Percentiles rank a stretch among this genome's conserved stretches.
These are phyloP conservation scores for Monascus ruber DNA, from an alignment of 2,329 filamentous ascomycete species.

Conservation along the genomic window DNA sequence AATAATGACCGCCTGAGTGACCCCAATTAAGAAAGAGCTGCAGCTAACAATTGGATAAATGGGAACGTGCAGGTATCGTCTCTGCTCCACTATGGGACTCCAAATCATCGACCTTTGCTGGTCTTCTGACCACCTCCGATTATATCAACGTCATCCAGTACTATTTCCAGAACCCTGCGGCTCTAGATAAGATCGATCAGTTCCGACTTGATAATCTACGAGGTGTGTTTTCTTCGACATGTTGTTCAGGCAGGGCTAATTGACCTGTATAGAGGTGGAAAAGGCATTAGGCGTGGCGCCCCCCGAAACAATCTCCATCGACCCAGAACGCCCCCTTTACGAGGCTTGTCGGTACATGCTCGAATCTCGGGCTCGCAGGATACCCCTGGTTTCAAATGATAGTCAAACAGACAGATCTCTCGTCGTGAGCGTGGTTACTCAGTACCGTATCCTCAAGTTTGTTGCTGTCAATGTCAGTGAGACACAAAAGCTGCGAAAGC, in stretches of 20 bases:
- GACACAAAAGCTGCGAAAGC: conserved; percentile 79
- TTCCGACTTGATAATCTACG: conserved; percentile 85
- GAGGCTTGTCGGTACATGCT: conserved; percentile 94
- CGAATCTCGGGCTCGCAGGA: conserved; percentile 80
- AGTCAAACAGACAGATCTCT: conserved; percentile 87
- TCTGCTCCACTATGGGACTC: conserved; percentile 97
- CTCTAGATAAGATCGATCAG: conserved; percentile 80
- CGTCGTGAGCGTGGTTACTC: conserved; percentile 92
- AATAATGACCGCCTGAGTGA: no score
- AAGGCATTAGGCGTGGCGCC: conserved; percentile 82
- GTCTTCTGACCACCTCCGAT: conserved; percentile 87
- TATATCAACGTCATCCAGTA: conserved; percentile 99
- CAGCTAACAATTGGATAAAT: conserved; percentile 1
- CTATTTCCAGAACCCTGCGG: conserved; percentile 93
- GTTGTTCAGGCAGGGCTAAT: conserved; percentile 2
- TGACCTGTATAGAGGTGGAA: conserved; percentile 62
- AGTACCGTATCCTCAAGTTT: conserved; percentile 97
- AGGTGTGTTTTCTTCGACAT: conserved; percentile 45
- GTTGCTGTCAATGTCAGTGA: conserved; percentile 90
- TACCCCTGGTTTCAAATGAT: conserved; percentile 85
- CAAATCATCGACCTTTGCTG: conserved; percentile 81
- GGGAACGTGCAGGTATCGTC: conserved; percentile 62
- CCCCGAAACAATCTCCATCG: conserved; percentile 91
- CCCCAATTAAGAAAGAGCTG: neutral
- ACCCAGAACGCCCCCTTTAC: conserved; percentile 80